A percentile compares a stretch with the other conserved stretches of the same genome.
phyloP scores from a whole-genome alignment of 208 protist species.

The Leptomonas pyrrhocoris region DNA sequence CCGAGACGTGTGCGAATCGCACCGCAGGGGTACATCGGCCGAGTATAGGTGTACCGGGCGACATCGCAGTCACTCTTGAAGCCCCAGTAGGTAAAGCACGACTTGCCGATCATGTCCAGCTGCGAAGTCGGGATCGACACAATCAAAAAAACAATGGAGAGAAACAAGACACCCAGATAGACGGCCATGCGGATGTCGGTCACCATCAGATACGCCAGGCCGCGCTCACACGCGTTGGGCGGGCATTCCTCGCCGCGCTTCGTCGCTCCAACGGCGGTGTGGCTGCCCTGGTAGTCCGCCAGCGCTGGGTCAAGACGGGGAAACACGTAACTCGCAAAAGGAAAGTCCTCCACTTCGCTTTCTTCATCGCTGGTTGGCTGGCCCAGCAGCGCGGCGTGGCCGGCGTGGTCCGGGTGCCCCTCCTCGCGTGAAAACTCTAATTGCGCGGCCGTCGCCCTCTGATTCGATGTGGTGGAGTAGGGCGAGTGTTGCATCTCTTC shows the following conservation, averaged over 20 bases:
- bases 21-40: constrained; percentile 40
- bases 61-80: constrained; percentile 74
- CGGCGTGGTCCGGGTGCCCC: not conserved
- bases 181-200: constrained; percentile 40
- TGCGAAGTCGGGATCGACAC: constrained; percentile 60
- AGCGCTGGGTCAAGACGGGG: constrained; percentile 54
- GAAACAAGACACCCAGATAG: constrained; percentile 38
- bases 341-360: constrained; percentile 25
- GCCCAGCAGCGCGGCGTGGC: not conserved
- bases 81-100: constrained; percentile 81
- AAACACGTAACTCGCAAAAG: constrained; percentile 32
- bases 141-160: constrained; percentile 45
- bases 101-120: constrained; percentile 36
- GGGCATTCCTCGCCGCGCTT: constrained; percentile 27
- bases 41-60: constrained; percentile 39
- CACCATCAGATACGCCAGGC: constrained; percentile 39
- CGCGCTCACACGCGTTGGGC: constrained; percentile 46
- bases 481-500: constrained; percentile 12
- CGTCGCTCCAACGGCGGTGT: not conserved
- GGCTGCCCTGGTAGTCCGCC: constrained; percentile 28
- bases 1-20: constrained; percentile 36
- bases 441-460: not conserved
- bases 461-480: constrained; percentile 11
- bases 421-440: constrained; percentile 14
- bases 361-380: constrained; percentile 5